Evolutionary conservation across 2,329 filamentous ascomycete species (phyloP), one percentile per base, ranked within the genome.

Genomic region (Monosporascus sp.): DNA sequence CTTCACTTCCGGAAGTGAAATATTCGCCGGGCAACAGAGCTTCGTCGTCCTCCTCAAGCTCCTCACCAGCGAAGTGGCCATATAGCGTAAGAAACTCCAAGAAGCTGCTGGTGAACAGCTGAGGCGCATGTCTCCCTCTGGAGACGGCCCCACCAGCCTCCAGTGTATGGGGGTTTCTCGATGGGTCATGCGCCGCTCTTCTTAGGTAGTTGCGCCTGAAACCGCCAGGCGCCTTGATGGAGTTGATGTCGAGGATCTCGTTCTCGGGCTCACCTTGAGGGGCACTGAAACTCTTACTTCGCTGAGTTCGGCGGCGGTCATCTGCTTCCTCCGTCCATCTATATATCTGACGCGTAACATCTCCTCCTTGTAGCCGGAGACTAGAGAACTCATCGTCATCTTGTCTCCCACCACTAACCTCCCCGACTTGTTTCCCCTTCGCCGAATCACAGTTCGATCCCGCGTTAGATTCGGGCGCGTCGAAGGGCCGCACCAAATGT

Each of bases 1-100:
- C 83, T 55, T 86, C 85, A 22, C 84, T 79, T 61, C 89, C 89
- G 0, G 90, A 92, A 7, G 86, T 87, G 68, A 97, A 97, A 71
- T 96, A 97, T 67, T 97, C 93, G 68, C 95, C 88, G 2, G 91
- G 90, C 5, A 81, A 84, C 16, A 96, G 76, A 2, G 86, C 90
- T 70, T 97, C 93, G 63, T 97, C 94, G 63, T 97, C 94, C 71
- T 99, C 94, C 69, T 97, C 92, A 14, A 99, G 81, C 67, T 96
- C 89, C 71, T 99, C 94, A 72, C 94, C 94, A 2, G 94, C 94
- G 69, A 99, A 99, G 73, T 99, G 94, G 4, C 94, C 94, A 64
- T 97, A 99, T 31, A 99, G 81, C 7, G 90, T 92, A 49, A 99
- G 71, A 64, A 99, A 99, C 69, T 99, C 95, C 55, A 99, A 82